Percentiles rank a stretch among this genome's conserved stretches.
Evolutionary conservation across 2,329 filamentous ascomycete species (phyloP).

Genomic region (Thelonectria discophora): DNA sequence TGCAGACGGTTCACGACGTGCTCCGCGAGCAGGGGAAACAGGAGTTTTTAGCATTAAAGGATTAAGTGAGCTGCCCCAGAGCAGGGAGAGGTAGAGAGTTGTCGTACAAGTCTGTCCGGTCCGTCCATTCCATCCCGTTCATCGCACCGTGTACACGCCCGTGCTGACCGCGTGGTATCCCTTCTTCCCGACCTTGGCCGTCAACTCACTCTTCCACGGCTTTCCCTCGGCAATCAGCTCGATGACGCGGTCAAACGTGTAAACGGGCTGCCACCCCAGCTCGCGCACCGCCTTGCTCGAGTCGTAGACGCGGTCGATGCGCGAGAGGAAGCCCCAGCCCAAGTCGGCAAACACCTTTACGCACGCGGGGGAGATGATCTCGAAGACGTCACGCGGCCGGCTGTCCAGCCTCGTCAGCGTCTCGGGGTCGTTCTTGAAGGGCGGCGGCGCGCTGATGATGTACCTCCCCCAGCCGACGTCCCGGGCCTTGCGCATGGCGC

Average conservation of each 20-base stretch:
- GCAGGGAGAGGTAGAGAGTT: no score
- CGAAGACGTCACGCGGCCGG: constrained; percentile 46
- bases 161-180: constrained; percentile 56
- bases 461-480: constrained; percentile 51
- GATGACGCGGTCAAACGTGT: constrained; percentile 51
- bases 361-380: constrained; percentile 38
- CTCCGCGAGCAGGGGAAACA: constrained; percentile 55
- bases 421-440: constrained; percentile 46
- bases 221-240: constrained; percentile 47
- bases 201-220: constrained; percentile 52
- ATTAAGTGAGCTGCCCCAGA: not conserved
- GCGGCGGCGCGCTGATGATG: constrained; percentile 55
- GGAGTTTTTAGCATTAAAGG: constrained; percentile 28
- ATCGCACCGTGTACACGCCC: constrained; percentile 54
- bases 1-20: constrained; percentile 80
- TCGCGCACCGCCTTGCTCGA: constrained; percentile 52
- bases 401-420: constrained; percentile 47
- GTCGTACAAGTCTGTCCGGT: not conserved
- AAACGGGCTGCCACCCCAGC: constrained; percentile 54
- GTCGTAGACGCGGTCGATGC: constrained; percentile 58
- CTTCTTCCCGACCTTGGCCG: constrained; percentile 51
- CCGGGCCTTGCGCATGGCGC: constrained; percentile 48
- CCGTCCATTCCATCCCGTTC: constrained; percentile 20
- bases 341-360: constrained; percentile 43
- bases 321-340: constrained; percentile 49